Evolutionary conservation across 2,329 filamentous ascomycete genomes (phyloP).

Genomic region (Xylariaceae sp.): DNA sequence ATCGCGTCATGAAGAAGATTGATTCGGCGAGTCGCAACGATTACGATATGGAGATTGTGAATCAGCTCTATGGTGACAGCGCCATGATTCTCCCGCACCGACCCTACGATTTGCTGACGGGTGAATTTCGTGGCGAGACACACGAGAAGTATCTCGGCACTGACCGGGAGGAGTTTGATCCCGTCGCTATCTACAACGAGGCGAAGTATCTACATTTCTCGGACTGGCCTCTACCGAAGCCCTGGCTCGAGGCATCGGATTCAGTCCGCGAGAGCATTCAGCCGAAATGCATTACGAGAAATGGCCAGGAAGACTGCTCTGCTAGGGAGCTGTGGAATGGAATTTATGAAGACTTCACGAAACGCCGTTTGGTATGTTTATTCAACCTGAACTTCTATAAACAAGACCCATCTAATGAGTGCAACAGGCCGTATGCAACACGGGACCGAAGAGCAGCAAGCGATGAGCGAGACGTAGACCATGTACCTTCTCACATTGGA

Average conservation of each 20-base stretch:
- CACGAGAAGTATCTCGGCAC: conserved; percentile 40
- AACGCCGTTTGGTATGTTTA: conserved; percentile 28
- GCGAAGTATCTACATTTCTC: conserved; percentile 66
- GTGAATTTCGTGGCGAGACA: conserved; percentile 54
- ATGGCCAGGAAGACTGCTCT: conserved; percentile 31
- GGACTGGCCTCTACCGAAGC: conserved; percentile 65
- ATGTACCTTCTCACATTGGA: conserved; percentile 5
- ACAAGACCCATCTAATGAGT: conserved; percentile 5
- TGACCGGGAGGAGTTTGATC: conserved; percentile 51
- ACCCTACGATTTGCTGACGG: conserved; percentile 55
- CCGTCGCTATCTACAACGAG: conserved; percentile 47
- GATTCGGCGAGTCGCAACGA: conserved; percentile 32
- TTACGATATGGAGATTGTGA: conserved; percentile 65
- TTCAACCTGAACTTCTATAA: neutral
- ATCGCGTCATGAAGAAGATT: conserved; percentile 34
- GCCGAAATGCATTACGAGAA: conserved; percentile 30
- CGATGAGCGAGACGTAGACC: conserved; percentile 5
- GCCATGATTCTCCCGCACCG: conserved; percentile 61
- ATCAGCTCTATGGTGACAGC: conserved; percentile 53
- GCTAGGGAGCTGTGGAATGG: conserved; percentile 33
- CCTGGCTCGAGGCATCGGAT: conserved; percentile 36
- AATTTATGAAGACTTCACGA: conserved; percentile 33
- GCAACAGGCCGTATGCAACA: conserved; percentile 18
- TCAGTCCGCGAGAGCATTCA: conserved; percentile 26
- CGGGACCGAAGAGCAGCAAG: conserved; percentile 11